Percentiles rank a stretch among this genome's conserved stretches.
These are phyloP conservation scores for Usnea hakonensis DNA, from an alignment of 495 filamentous ascomycete genomes.

Conservation along the genomic window DNA sequence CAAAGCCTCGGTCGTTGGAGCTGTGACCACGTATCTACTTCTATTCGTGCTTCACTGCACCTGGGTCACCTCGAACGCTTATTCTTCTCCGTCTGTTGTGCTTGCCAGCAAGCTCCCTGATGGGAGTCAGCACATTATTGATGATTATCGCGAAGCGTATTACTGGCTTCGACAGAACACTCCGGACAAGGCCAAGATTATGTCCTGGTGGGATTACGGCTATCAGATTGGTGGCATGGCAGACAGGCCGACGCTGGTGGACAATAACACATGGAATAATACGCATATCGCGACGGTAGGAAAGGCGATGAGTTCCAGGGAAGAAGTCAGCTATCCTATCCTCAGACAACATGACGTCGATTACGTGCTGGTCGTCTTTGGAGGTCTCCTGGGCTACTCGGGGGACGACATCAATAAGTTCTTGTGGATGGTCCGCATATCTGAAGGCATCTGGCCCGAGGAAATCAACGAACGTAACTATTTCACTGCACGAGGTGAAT, in stretches of 20 bases:
- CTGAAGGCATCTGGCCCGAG: constrained; percentile 98
- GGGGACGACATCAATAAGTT: constrained; percentile 99
- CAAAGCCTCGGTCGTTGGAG: constrained; percentile 63
- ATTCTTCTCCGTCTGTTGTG: constrained; percentile 96
- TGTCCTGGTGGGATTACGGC: constrained; percentile 99
- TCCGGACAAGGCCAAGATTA: constrained; percentile 87
- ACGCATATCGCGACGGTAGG: constrained; percentile 99
- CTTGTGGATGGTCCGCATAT: constrained; percentile 99
- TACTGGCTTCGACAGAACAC: constrained; percentile 99
- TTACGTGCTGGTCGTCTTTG: constrained; percentile 96
- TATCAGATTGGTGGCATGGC: constrained; percentile 99
- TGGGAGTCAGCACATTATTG: constrained; percentile 96
- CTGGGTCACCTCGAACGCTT: constrained; percentile 98
- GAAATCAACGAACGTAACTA: constrained; percentile 96
- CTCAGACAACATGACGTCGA: constrained; percentile 97
- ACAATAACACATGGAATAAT: constrained; percentile 99
- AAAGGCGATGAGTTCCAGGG: constrained; percentile 96
- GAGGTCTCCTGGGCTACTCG: constrained; percentile 94
- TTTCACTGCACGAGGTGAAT: constrained; percentile 93
- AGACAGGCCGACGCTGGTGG: constrained; percentile 91
- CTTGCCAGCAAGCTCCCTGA: constrained; percentile 87
- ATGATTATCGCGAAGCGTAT: constrained; percentile 99
- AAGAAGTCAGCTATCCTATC: constrained; percentile 98
- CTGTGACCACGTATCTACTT: constrained; percentile 71
- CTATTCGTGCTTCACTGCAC: constrained; percentile 97